Percentiles rank a stretch among this genome's conserved stretches.
Conservation (phyloP, 2,329 filamentous ascomycete species). For the Paraphaeosphaeria minitans region DNA sequence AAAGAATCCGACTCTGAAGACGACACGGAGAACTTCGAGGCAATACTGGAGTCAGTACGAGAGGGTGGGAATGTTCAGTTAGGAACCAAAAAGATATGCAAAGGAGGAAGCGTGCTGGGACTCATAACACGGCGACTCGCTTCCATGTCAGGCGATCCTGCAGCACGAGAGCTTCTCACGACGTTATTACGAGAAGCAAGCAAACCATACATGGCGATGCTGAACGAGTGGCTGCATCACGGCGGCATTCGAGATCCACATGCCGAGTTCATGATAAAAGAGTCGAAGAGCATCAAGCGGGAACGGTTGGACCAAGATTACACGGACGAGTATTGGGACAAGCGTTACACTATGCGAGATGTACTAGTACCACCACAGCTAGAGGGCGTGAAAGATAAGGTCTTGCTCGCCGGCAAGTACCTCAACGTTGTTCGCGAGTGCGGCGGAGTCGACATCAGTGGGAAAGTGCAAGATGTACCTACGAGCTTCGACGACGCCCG, state of each 20-base stretch:
- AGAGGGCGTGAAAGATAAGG: constrained; percentile 88
- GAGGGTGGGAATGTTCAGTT: constrained; percentile 86
- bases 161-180: constrained; percentile 80
- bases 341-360: constrained; percentile 92
- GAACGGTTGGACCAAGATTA: constrained; percentile 94
- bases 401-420: constrained; percentile 94
- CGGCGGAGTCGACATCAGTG: constrained; percentile 91
- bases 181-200: constrained; percentile 85
- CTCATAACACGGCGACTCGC: constrained; percentile 83
- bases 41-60: constrained; percentile 86
- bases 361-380: constrained; percentile 91
- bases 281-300: constrained; percentile 91
- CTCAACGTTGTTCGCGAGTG: constrained; percentile 97
- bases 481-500: constrained; percentile 87
- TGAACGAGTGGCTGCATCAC: constrained; percentile 98
- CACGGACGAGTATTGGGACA: constrained; percentile 99
- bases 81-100: constrained; percentile 88
- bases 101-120: constrained; percentile 93
- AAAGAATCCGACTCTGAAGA: constrained; percentile 69
- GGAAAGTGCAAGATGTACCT: constrained; percentile 85
- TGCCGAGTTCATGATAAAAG: constrained; percentile 90
- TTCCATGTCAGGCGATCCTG: constrained; percentile 90
- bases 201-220: constrained; percentile 94
- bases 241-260: constrained; percentile 94
- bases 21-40: constrained; percentile 84